These are phyloP conservation scores for Isabelozyma rhagii DNA, from an alignment of 805 yeast species.

Conservation along the genomic window DNA sequence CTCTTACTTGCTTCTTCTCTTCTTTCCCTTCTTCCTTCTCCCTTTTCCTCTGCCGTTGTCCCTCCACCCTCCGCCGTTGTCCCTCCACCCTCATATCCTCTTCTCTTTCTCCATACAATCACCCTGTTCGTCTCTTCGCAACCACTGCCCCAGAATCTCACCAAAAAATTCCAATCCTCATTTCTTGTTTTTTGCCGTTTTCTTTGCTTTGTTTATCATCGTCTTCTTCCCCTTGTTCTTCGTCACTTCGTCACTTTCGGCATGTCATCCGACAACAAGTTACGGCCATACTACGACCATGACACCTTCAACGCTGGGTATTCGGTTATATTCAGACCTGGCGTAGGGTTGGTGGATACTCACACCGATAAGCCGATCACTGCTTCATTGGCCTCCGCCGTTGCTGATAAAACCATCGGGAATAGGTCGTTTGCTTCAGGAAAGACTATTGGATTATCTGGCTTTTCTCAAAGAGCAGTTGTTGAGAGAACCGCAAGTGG, in stretches of 20 bases:
- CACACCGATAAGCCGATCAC: slow-evolving; percentile 34
- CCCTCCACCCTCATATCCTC: background rate
- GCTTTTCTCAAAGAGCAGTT: slow-evolving; percentile 2
- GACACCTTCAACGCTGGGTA: slow-evolving; percentile 64
- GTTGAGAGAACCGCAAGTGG: background rate
- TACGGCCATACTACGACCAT: slow-evolving; percentile 72
- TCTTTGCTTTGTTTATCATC: background rate
- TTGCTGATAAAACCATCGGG: slow-evolving; percentile 8
- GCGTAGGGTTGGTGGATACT: slow-evolving; percentile 56
- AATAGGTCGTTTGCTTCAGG: slow-evolving; percentile 5
- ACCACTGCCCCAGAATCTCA: background rate
- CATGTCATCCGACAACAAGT: slow-evolving; percentile 2
- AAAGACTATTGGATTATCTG: slow-evolving; percentile 5
- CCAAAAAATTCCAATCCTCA: background rate
- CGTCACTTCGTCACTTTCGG: background rate
- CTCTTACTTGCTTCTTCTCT: background rate
- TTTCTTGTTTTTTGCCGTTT: background rate
- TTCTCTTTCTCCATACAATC: background rate
- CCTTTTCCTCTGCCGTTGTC: background rate
- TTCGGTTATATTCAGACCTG: slow-evolving; percentile 57
- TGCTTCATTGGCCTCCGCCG: slow-evolving; percentile 18
- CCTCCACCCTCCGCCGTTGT: background rate
- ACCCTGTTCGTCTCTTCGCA: background rate
- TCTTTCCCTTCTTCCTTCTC: background rate
- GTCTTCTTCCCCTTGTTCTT: background rate